Conservation (phyloP, 164 flowering plant species). For the Dillenia turbinata region DNA sequence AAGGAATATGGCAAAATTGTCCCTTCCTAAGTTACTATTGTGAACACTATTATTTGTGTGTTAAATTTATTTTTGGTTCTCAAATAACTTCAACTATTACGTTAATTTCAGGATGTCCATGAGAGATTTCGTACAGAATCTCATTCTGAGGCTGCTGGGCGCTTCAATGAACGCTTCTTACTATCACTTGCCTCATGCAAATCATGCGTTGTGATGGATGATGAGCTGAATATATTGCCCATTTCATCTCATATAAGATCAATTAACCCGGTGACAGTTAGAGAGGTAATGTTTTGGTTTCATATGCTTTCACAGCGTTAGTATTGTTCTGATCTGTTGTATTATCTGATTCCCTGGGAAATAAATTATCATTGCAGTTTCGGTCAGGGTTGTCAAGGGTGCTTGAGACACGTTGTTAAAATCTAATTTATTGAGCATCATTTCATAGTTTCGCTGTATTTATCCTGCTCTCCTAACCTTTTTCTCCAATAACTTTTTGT, state of each 20-base stretch:
- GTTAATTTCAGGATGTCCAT: conserved; percentile 80
- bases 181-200: conserved; percentile 86
- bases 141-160: conserved; percentile 71
- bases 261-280: conserved; percentile 45
- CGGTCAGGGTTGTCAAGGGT: no score
- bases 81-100: no score
- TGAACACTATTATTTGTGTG: no score
- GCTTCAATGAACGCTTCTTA: conserved; percentile 93
- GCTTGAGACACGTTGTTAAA: no score
- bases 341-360: no score
- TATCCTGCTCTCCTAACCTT: not conserved
- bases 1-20: no score
- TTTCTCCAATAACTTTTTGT: no score
- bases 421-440: no score
- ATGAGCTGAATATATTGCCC: conserved; percentile 82
- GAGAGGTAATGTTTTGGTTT: conserved; percentile 42
- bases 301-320: not conserved
- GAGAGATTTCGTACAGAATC: conserved; percentile 94
- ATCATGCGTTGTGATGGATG: conserved; percentile 90
- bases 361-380: no score
- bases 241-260: conserved; percentile 87
- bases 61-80: no score
- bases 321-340: not conserved
- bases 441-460: not conserved
- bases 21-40: no score